Evolutionary conservation across 495 filamentous ascomycete species (phyloP).

Genomic region (Hyaloscypha hepaticicola): DNA sequence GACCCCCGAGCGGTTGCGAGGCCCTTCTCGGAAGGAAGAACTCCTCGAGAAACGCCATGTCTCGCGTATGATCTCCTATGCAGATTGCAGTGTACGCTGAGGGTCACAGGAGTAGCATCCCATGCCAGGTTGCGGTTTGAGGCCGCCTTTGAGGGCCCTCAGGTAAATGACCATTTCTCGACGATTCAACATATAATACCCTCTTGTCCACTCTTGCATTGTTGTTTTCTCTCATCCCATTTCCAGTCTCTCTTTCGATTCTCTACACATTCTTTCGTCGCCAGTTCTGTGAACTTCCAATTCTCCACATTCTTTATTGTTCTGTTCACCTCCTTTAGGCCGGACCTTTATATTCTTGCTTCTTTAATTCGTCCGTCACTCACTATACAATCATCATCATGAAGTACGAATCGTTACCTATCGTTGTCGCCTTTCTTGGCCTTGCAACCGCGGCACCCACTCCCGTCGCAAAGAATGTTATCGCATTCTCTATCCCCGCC

Average conservation of each 20-base stretch:
- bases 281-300: conserved; percentile 26
- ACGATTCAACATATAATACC: conserved; percentile 26
- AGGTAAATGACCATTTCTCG: conserved; percentile 7
- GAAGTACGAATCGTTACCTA: conserved; percentile 36
- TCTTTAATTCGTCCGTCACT: conserved; percentile 32
- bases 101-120: conserved; percentile 23
- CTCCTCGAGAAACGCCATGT: conserved; percentile 19
- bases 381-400: conserved; percentile 33
- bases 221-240: conserved; percentile 26
- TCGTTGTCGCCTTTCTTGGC: conserved; percentile 40
- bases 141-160: conserved; percentile 5
- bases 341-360: conserved; percentile 38
- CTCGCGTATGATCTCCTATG: conserved; percentile 30
- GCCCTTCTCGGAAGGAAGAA: conserved; percentile 13
- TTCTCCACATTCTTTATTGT: conserved; percentile 27
- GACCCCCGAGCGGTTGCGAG: neutral
- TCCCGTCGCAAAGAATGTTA: conserved; percentile 14
- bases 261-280: conserved; percentile 24
- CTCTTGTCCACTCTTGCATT: conserved; percentile 4
- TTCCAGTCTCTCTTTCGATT: conserved; percentile 29
- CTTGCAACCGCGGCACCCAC: conserved; percentile 34
- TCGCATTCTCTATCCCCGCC: conserved; percentile 23
- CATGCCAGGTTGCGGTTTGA: conserved; percentile 24
- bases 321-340: conserved; percentile 34
- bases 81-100: conserved; percentile 5